Base-by-base conservation (phyloP, 768 basidiomycete genomes). In the Mycena indigotica region DNA sequence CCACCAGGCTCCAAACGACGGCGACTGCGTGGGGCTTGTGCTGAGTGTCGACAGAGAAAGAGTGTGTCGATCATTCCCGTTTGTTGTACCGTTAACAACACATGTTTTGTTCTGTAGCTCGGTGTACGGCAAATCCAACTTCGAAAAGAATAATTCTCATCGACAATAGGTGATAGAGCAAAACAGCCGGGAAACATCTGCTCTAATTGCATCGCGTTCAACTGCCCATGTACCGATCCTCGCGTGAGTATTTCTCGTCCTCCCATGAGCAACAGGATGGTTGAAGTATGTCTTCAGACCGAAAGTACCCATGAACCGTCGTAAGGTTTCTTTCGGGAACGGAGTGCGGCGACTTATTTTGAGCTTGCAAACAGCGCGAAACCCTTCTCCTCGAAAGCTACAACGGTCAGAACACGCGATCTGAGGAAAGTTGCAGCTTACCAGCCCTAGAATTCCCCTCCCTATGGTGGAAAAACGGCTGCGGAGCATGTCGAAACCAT, bases 201-300 rank as follows among this genome's bases (percentile, higher is more conserved):
- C 61, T 74, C 79, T 0, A 80, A 80, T 63, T 80, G 79, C 62
- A 67, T 73, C 39, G 70, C 76, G 17, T 79, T 75, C 64, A 73
- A 75, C 59, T 72, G 69, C 32, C 73, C 74, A 12, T 81, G 80
- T 67, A 78, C 74, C 24, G 46, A 48, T 21, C 46, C 46, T 12
- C 5, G 46, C 12, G 46, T 48, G 23, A 10, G 25, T 48, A 8
- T 6, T 26, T 5, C 6, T 48, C 25, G 12, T 19, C 5, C 6
- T n/a, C n/a, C 12, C 10, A 38, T 10, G 35, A 10, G 12, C 35
- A 35, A 35, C 17, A 8, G 10, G 32, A 35, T 35, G 10, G 32
- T 35, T 35, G 17, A 35, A 8, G 32, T 17, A 35, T 35, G 8
- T 8, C 32, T 35, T 35, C 8, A 17, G 32, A 8, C 32, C 10